Percentiles rank a stretch among this genome's conserved stretches.
Evolutionary conservation across 768 basidiomycete species (phyloP).

Genomic region (Tricholomella constricta): DNA sequence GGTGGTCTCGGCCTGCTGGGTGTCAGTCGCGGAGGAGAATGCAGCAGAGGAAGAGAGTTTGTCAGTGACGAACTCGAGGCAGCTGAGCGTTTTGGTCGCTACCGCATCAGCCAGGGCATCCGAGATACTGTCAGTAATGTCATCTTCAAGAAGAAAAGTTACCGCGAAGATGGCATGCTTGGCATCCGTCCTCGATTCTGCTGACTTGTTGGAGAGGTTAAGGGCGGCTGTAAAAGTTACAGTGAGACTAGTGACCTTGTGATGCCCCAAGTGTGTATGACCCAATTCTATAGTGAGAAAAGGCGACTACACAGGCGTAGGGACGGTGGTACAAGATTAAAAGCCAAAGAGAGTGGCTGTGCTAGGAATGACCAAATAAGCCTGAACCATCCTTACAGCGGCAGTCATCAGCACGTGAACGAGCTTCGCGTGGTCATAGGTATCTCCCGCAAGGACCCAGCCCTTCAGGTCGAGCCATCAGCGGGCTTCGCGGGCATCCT

Average conservation of each 20-base stretch:
- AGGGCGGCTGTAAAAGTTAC: no score
- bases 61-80: neutral
- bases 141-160: conserved; percentile 6
- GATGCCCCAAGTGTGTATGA: no score
- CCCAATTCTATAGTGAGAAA: no score
- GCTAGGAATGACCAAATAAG: no score
- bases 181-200: neutral
- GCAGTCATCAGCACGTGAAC: conserved; percentile 3
- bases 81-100: neutral
- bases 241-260: no score
- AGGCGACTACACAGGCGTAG: no score
- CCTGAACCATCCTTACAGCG: no score
- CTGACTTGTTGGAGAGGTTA: neutral
- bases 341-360: no score
- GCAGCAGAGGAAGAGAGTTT: neutral
- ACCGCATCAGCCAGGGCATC: neutral
- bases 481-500: neutral
- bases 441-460: conserved; percentile 2
- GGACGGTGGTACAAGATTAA: no score
- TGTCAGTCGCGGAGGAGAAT: neutral
- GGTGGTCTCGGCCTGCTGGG: conserved; percentile 1
- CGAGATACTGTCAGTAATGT: neutral
- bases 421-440: conserved; percentile 1
- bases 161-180: neutral
- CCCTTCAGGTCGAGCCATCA: neutral